phyloP scores from a whole-genome alignment of 257 asterid genomes.

The Ajuga chamaepitys region DNA sequence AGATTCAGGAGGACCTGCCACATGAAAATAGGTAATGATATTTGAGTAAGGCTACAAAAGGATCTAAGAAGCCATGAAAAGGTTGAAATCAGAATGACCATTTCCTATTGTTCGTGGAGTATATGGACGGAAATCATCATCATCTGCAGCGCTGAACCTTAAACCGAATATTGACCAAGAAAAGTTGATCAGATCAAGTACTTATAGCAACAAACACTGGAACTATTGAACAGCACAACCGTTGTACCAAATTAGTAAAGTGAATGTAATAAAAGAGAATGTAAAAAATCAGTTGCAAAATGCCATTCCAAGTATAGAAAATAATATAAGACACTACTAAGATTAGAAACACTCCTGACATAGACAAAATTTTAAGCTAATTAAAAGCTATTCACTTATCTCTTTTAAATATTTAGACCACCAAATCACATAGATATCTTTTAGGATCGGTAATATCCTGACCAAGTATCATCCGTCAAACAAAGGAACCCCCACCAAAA shows the following conservation, averaged over 20 bases:
- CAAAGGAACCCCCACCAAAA: background rate
- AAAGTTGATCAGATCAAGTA: slow-evolving; percentile 16
- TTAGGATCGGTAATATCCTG: background rate
- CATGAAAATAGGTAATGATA: slow-evolving; percentile 10
- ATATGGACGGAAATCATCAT: slow-evolving; percentile 37
- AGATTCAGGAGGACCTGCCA: slow-evolving; percentile 78
- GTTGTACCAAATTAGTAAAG: slow-evolving; percentile 5
- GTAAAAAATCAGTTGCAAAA: background rate
- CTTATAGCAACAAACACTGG: background rate
- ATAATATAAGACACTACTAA: background rate
- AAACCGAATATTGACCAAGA: slow-evolving; percentile 11
- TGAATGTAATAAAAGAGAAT: background rate
- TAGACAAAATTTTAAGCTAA: background rate
- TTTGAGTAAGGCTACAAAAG: slow-evolving; percentile 9
- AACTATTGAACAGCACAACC: slow-evolving; percentile 1
- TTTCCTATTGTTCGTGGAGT: slow-evolving; percentile 61
- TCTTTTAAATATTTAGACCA: background rate
- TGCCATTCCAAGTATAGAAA: background rate
- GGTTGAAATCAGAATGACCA: slow-evolving; percentile 34
- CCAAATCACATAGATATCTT: background rate
- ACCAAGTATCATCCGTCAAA: background rate
- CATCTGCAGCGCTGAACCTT: slow-evolving; percentile 81
- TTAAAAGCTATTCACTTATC: background rate
- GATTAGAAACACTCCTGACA: background rate
- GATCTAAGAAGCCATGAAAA: slow-evolving; percentile 15